Evolutionary conservation across 306 rosid genomes (phyloP), one percentile per base, ranked within the genome.

Genomic region (Pyrus pyrifolia): DNA sequence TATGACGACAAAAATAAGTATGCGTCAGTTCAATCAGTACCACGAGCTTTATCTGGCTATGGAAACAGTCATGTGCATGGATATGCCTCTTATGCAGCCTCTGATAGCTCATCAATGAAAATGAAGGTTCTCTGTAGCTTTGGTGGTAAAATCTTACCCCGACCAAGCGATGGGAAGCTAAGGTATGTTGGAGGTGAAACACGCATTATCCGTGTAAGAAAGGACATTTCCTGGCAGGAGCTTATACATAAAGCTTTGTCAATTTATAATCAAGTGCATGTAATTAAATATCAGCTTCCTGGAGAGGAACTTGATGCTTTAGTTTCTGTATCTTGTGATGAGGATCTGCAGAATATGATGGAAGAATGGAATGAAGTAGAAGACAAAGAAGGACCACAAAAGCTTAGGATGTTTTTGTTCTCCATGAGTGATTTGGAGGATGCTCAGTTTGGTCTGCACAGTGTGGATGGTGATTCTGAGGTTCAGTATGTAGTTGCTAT

Each of bases 291-390:
- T 85, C 97, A 93, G 88, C 97, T 93, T 83, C 97, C 97, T 51
- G 97, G 96, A 30, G 97, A 93, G 88, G 97, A 93, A 76, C 97
- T 93, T 65, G 97, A 93, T 85, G 96, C 97, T 33, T 87, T 93
- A 82, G 97, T 93, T 61, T 88, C 97, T 74, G 93, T 93, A 15
- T 88, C 96, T 49, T 89, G 85, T 51, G 90, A 89, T 35, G 96
- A 91, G 85, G 96, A 91, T 82, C 85, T 91, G 78, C 91, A 79
- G 84, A 89, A 89, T 78, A 91, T 91, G 96, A 87, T 91, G 91
- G 96, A 91, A 78, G 96, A 91, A 80, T 87, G 90, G 58, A 84
- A 72, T 25, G 87, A 89, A 67, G 57, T 87, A 59, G 85, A 75
- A 67, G 86, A 77, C 58, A 81, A 88, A 71, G 88, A 80, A 70